Conservation (phyloP, 2,329 filamentous ascomycete genomes). For the Talaromyces verruculosus region DNA sequence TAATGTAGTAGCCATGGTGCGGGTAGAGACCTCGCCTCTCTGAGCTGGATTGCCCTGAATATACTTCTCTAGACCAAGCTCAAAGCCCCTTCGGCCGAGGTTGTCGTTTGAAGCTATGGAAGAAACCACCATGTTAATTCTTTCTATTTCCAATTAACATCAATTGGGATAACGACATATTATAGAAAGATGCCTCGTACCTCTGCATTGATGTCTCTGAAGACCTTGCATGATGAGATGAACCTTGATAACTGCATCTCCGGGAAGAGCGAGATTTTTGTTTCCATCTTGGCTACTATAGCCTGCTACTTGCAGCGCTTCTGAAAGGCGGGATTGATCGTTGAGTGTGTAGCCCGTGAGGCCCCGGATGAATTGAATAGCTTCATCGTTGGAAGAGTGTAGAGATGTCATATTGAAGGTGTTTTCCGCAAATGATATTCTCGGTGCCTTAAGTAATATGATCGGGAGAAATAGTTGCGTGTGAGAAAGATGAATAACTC, state of each 20-base stretch:
- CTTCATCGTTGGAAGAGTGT: background rate
- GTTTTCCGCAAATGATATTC: background rate
- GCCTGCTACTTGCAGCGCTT: background rate
- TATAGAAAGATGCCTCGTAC: background rate
- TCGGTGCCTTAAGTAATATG: too few species aligned
- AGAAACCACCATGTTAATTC: background rate
- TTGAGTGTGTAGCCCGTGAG: background rate
- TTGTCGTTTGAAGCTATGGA: background rate
- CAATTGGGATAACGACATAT: background rate
- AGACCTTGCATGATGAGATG: background rate
- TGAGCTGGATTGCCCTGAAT: background rate
- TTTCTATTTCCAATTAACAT: background rate
- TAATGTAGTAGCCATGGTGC: background rate
- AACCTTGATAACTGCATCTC: background rate
- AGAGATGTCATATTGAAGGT: background rate
- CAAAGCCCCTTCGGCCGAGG: background rate
- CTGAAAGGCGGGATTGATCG: background rate
- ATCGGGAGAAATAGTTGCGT: background rate
- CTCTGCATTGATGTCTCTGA: constrained; percentile 1
- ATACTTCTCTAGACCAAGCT: background rate
- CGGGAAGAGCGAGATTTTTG: background rate
- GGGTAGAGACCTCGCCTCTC: background rate
- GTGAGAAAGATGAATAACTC: background rate
- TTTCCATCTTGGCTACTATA: background rate
- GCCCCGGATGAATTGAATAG: background rate